Percentiles rank a stretch among this genome's conserved stretches.
Conservation (phyloP, 1,284 basidiomycete species). For the Apiotrichum siamense region DNA sequence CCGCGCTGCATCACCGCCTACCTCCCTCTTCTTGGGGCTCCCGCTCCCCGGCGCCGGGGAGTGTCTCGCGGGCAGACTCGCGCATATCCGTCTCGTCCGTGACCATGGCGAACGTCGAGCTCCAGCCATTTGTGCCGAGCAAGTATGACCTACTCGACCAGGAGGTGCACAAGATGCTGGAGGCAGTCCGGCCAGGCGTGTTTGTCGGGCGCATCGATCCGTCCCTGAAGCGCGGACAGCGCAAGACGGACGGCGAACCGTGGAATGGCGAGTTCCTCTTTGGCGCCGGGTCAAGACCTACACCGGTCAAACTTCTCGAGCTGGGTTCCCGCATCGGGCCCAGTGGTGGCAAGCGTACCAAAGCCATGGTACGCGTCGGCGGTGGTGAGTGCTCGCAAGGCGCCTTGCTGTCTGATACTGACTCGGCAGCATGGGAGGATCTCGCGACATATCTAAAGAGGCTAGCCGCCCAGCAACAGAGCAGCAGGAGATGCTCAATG, state of each 20-base stretch:
- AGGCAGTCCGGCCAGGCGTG: conserved; percentile 22
- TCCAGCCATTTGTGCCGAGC: conserved; percentile 34
- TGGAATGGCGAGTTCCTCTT: conserved; percentile 46
- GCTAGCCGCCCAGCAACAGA: too few relatives aligned
- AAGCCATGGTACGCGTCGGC: conserved; percentile 31
- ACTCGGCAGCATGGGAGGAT: conserved; percentile 27
- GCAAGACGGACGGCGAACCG: conserved; percentile 30
- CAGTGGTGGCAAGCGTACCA: conserved; percentile 20
- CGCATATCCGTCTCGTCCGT: conserved; percentile 16
- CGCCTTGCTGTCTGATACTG: neutral
- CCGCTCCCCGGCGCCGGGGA: conserved; percentile 5
- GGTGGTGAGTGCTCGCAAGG: conserved; percentile 24
- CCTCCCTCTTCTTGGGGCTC: conserved; percentile 33
- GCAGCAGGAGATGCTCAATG: too few relatives aligned
- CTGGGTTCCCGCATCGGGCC: conserved; percentile 16
- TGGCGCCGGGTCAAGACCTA: conserved; percentile 29
- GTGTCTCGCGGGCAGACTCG: conserved; percentile 21
- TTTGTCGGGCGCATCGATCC: conserved; percentile 36
- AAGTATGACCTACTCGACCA: conserved; percentile 40
- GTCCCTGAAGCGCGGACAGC: conserved; percentile 36
- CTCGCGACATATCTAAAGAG: conserved; percentile 20
- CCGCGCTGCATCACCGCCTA: conserved; percentile 12
- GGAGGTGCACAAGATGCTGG: conserved; percentile 27
- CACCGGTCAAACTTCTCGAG: conserved; percentile 34
- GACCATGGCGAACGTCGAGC: conserved; percentile 1